Conservation (phyloP, 73 alveolate species). For the Breviolum minutum region DNA sequence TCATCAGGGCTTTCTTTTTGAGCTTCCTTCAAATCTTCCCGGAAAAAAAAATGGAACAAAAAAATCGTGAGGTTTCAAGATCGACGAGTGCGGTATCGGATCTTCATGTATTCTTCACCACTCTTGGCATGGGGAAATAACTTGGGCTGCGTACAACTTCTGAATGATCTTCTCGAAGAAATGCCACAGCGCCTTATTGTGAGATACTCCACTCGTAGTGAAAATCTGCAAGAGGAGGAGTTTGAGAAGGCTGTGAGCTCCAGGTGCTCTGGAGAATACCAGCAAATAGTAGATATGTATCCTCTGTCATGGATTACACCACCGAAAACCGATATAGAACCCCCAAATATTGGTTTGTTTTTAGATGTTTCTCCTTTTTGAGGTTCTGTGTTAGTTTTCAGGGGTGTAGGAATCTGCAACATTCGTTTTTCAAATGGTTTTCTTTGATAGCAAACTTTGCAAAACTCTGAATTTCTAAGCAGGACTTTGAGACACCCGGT, state of each 20-base stretch:
- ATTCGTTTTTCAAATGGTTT: too few relatives aligned
- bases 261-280: neutral
- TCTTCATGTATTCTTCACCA: constrained; percentile 67
- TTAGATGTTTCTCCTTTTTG: neutral
- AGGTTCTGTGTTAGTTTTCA: too few relatives aligned
- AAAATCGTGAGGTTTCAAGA: constrained; percentile 63
- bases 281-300: too few relatives aligned
- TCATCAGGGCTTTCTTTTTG: neutral
- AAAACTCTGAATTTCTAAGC: too few relatives aligned
- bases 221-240: constrained; percentile 69
- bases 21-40: neutral
- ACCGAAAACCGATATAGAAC: too few relatives aligned
- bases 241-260: constrained; percentile 3
- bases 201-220: constrained; percentile 4
- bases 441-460: too few relatives aligned
- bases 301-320: too few relatives aligned
- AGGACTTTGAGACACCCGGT: too few relatives aligned
- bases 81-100: constrained; percentile 36
- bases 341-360: neutral
- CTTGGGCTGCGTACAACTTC: constrained; percentile 15
- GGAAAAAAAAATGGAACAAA: neutral
- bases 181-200: constrained; percentile 10
- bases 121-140: constrained; percentile 41
- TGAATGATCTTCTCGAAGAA: neutral
- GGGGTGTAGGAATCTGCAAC: too few relatives aligned